Base-by-base conservation (phyloP, 257 asterid species). In the Jasminum sambac region DNA sequence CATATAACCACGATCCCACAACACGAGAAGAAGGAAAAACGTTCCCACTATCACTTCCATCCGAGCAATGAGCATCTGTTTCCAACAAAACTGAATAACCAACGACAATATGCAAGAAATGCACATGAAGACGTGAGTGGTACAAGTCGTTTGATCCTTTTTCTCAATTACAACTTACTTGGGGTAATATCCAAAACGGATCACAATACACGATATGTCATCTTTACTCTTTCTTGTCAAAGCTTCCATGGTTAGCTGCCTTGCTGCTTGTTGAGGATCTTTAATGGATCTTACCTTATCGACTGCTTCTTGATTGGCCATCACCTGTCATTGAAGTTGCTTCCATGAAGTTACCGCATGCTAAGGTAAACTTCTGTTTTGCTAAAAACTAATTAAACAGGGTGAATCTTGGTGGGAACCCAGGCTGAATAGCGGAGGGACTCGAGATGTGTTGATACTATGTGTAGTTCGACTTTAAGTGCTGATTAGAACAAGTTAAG, bases 231-330 rank as follows among this genome's bases (percentile, higher is more conserved):
- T 87, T 68, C 95, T 82, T 23, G 83, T 63, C 68, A 90, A 78
- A 14, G 97, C 97, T 72, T 90, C 96, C 0, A 78, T 52, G 13
- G 97, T 87, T 68, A 90, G 73, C 61, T 84, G 88, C 89, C 84
- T 88, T 1, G 97, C 95, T 0, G 97, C 97, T 57, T 74, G 80
- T 81, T 87, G 91, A 76, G 96, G 97, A 74, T 90, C 83, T 79
- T 80, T 87, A 19, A 83, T 77, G 70, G 72, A 59, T 76, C 77
- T 85, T 44, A 85, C 90, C 79, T 82, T 24, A 74, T 87, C 85
- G 6, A 85, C 90, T 12, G 97, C 96, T 66, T 90, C 97, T 83
- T 90, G 88, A 75, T 90, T 90, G 61, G 41, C 77, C 86, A 87
- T 88, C 60, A 90, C 97, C 97, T 90, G 85, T 63, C 57, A 23